These are phyloP conservation scores for Capsicum rhomboideum DNA, from an alignment of 257 asterid genomes.

Conservation along the genomic window DNA sequence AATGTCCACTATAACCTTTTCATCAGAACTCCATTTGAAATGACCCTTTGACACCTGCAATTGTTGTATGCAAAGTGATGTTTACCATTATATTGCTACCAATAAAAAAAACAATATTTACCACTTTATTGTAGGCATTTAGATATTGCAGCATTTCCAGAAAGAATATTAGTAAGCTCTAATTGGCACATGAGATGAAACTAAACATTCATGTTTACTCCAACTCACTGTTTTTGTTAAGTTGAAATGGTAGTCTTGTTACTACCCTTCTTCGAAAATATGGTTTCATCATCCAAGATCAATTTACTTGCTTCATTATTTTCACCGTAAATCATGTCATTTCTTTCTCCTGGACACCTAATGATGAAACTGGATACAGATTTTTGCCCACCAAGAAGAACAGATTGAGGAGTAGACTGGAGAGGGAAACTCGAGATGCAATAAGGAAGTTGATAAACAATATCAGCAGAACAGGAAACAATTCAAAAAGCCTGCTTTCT, in stretches of 20 bases:
- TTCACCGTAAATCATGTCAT: neutral
- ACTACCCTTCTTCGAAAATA: neutral
- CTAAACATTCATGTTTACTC: neutral
- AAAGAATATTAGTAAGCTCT: neutral
- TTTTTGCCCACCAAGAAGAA: slow-evolving; percentile 57
- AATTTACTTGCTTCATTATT: neutral
- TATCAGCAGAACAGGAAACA: slow-evolving; percentile 16
- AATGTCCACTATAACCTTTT: neutral
- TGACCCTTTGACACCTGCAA: neutral
- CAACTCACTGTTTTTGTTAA: neutral
- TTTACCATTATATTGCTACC: neutral
- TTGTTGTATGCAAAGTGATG: neutral
- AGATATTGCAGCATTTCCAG: neutral
- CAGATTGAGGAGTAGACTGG: slow-evolving; percentile 46
- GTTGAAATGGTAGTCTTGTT: slow-evolving; percentile 1
- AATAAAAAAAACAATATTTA: neutral
- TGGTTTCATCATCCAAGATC: neutral
- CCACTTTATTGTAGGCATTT: neutral
- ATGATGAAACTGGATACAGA: slow-evolving; percentile 17
- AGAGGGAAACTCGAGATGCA: slow-evolving; percentile 41
- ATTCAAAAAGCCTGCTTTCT: slow-evolving; percentile 16
- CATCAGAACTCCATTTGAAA: neutral
- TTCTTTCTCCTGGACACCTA: neutral
- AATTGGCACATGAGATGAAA: neutral
- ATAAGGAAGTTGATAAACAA: slow-evolving; percentile 27